Base-by-base conservation (phyloP, 2,329 filamentous ascomycete species). In the Fusarium continuum region DNA sequence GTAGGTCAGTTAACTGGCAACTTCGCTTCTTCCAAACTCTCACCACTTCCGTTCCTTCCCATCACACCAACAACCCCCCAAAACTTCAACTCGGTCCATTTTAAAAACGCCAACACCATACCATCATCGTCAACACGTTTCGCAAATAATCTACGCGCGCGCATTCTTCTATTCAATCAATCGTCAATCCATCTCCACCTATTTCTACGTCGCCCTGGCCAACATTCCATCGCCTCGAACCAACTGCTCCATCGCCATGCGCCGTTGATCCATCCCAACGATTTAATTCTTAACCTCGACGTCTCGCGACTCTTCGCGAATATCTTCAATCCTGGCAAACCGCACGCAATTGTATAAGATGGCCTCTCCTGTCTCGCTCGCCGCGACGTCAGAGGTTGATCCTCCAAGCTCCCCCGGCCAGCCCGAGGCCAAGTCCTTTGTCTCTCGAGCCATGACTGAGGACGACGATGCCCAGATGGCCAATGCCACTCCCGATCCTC, bases 391-490 rank as follows among this genome's bases (percentile, higher is more conserved):
- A 41, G 82, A 83, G 50, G 69, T 75, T 28, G 82, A 83, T 53
- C 71, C 73, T 1, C 76, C 77, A 19, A 83, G 80, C 68, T 84
- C 82, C 8, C 82, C 82, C 19, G 73, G 67, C 20, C 75, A 74
- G 26, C 65, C 66, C 48, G 79, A 81, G 62, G 69, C 70, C 66
- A 82, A 82, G 68, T 83, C 81, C 4, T 82, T 82, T 58, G 73
- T 77, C 61, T 80, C 80, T 20, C 78, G 77, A 70, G 75, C 73
- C 55, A 73, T 69, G 56, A 79, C 78, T 51, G 82, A 83, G 43
- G 81, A 83, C 60, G 82, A 83, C 29, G 80, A 82, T 64, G 75
- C 76, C 10, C 75, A 72, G 20, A 79, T 79, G 74, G 74, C 71
- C 58, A 75, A 77, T 57, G 76, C 73, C 54, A 82, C 77, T 16